Evolutionary conservation across 768 basidiomycete species (phyloP), one percentile per base, ranked within the genome.

Genomic region (Lentinula raphanica): DNA sequence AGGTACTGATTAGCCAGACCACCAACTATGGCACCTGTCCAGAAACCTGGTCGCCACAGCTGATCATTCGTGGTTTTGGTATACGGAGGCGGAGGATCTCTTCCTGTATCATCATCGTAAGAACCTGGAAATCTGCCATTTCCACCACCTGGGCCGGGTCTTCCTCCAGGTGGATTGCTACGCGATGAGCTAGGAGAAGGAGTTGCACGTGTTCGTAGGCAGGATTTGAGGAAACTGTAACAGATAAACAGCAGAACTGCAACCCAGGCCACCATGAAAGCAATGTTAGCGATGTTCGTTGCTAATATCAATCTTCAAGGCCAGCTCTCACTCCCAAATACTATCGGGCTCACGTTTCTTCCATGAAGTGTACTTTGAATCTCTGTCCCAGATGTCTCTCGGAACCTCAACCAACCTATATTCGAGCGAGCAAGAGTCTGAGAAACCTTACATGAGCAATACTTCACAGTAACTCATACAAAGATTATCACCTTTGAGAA

Each of bases 351-450:
- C 36, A 59, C 58, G 5, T 31, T 44, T 49, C 40, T 35, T 35
- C 13, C 25, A 12, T 19, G 36, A 32, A 27, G 29, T 32, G 31
- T 35, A 25, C 17, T 39, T n/a, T 21, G 35, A 19, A 35, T 61
- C 28, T 59, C 72, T n/a, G n/a, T n/a, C 67, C 29, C 75, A 72
- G 56, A 83, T 68, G 39, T 72, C 64, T 13, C 69, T 70, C 28
- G 88, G 88, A 5, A 94, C 75, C 51, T 87, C 81, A 19, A 91
- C 82, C 2, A 98, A 82, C 48, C 82, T 79, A 67, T 97, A 98
- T 59, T 92, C 85, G 54, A 98, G 75, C 6, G 86, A 87, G 70
- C 94, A 98, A 15, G 93, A 94, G 17, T 88, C 94, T 93, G 31
- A 8, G 13, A 13, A 29, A 35, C 44, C 9, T 48, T n/a, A 28